A percentile compares a stretch with the other conserved stretches of the same genome.
phyloP scores from a whole-genome alignment of 805 yeast species.

The Nakazawaea ernobii region DNA sequence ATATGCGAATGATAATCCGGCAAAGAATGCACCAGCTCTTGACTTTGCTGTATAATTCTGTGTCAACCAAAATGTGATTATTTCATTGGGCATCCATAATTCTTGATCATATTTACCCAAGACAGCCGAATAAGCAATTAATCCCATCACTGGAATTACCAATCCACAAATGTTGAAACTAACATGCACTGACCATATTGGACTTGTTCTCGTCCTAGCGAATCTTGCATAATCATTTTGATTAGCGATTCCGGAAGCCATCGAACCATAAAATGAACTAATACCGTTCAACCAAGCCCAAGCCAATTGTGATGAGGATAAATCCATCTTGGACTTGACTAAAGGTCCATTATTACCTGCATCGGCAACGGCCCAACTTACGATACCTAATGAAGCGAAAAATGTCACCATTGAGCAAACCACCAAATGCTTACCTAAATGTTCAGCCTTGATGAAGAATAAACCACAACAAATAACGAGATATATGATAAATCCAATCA shows the following conservation, averaged over 20 bases:
- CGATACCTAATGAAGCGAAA: slow-evolving; percentile 26
- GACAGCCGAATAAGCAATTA: slow-evolving; percentile 39
- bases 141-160: slow-evolving; percentile 40
- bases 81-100: slow-evolving; percentile 43
- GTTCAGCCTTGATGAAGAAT: slow-evolving; percentile 19
- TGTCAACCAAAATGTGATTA: slow-evolving; percentile 33
- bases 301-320: slow-evolving; percentile 20
- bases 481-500: slow-evolving; percentile 30
- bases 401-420: slow-evolving; percentile 22
- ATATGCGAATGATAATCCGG: slow-evolving; percentile 30
- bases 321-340: slow-evolving; percentile 13
- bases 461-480: slow-evolving; percentile 17
- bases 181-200: slow-evolving; percentile 14
- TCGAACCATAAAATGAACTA: slow-evolving; percentile 31
- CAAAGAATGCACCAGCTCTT: slow-evolving; percentile 44
- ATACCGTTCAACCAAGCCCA: slow-evolving; percentile 39
- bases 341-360: slow-evolving; percentile 27
- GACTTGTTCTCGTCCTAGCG: slow-evolving; percentile 11
- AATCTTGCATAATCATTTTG: slow-evolving; percentile 31
- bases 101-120: slow-evolving; percentile 30
- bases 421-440: slow-evolving; percentile 15
- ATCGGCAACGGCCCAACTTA: slow-evolving; percentile 20
- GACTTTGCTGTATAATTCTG: slow-evolving; percentile 28
- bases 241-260: slow-evolving; percentile 34
- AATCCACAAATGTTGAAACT: slow-evolving; percentile 31